These are phyloP conservation scores for Yarrowia sp. DNA, from an alignment of 805 yeast species.

Conservation along the genomic window DNA sequence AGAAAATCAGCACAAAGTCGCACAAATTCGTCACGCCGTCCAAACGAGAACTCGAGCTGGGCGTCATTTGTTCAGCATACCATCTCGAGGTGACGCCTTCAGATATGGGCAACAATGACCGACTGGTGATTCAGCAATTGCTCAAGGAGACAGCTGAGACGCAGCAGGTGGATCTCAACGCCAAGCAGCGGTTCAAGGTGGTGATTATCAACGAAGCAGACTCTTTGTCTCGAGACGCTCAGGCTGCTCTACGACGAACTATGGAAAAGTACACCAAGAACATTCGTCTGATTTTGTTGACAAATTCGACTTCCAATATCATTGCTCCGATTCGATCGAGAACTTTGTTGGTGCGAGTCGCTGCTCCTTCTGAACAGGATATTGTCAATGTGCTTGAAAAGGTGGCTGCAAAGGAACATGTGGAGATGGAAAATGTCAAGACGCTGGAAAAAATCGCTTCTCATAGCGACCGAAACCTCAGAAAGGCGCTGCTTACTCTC, in stretches of 20 bases:
- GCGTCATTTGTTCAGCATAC: slow-evolving; percentile 84
- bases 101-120: slow-evolving; percentile 93
- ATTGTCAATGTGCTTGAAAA: slow-evolving; percentile 53
- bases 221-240: slow-evolving; percentile 85
- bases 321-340: slow-evolving; percentile 94
- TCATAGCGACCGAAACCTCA: slow-evolving; percentile 64
- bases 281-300: slow-evolving; percentile 76
- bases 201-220: slow-evolving; percentile 87
- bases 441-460: slow-evolving; percentile 53
- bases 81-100: slow-evolving; percentile 96
- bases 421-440: slow-evolving; percentile 41
- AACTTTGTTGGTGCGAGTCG: slow-evolving; percentile 80
- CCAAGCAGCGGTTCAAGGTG: slow-evolving; percentile 47
- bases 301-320: slow-evolving; percentile 87
- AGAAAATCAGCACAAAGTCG: slow-evolving; percentile 83
- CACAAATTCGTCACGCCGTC: slow-evolving; percentile 73
- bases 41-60: slow-evolving; percentile 80
- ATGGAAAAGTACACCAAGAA: slow-evolving; percentile 93
- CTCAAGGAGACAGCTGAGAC: slow-evolving; percentile 93
- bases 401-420: slow-evolving; percentile 58
- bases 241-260: slow-evolving; percentile 91
- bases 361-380: slow-evolving; percentile 70
- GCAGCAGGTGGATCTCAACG: slow-evolving; percentile 83
- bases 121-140: slow-evolving; percentile 91
- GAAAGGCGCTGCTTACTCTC: slow-evolving; percentile 72